Base-by-base conservation (phyloP, 2,329 filamentous ascomycete genomes). In the Cyphellophora europaea region DNA sequence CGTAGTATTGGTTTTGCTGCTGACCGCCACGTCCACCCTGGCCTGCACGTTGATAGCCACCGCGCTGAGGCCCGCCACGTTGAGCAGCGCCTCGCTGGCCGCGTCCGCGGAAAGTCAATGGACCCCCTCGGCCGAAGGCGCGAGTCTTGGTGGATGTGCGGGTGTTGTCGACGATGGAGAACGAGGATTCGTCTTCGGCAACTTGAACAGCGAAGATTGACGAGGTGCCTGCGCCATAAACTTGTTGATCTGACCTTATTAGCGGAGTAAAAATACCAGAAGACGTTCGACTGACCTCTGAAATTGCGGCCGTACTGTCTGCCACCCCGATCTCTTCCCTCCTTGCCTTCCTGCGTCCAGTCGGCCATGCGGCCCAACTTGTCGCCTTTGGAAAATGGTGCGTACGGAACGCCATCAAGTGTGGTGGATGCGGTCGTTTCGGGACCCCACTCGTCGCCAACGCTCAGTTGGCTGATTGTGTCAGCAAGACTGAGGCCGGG, bases 341-440 rank as follows among this genome's bases (percentile, higher is more conserved):
- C 74, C 66, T 95, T 95, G 60, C 83, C 79, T 57, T 95, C 91
- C 31, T 78, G 57, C 12, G 88, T 93, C 91, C 91, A 98, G 71
- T 98, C 91, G 42, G 91, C 91, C 88, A 98, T 96, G 61, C 91
- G 88, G 56, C 91, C 91, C 41, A 98, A 72, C 74, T 95, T 96
- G 71, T 98, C 91, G 59, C 86, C 87, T 67, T 98, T 98, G 49
- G 88, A 95, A 71, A 91, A 98, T 42, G 91, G 91, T 52, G 91
- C 91, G 62, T 95, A 98, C 25, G 91, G 91, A 32, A 96, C 86
- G 58, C 91, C 91, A 58, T 93, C 80, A 53, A 96, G 75, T 43
- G 84, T 94, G 46, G 85, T 93, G 60, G 94, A 85, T 52, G 68
- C 77, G 42, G 87, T 82, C 49, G 82, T 76, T 42, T 82, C 62